Evolutionary conservation across 257 asterid species (phyloP), one percentile per base, ranked within the genome.

Genomic region (Forsythia viridissima): DNA sequence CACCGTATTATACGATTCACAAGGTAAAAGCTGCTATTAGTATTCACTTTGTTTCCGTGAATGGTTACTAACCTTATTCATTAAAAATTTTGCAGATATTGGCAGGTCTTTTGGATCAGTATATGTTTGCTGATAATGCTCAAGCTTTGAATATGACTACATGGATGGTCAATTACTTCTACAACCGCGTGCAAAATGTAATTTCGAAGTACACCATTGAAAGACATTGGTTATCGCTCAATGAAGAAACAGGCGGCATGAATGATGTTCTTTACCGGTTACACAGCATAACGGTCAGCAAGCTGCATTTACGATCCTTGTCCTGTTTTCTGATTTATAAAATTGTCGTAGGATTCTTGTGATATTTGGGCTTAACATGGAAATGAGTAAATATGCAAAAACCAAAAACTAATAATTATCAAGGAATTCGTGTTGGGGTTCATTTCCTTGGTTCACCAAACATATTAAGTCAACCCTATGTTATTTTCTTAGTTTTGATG

Each of bases 221-320:
- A 85, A 82, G 97, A 79, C 99, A 95, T 73, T 95, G 97, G 97
- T 66, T 69, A 59, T 89, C 96, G 0, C 85, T 95, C 24, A 93
- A 95, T 81, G 99, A 95, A 80, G 99, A 95, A 89, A 90, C 94
- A 2, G 99, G 99, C 48, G 99, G 99, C 85, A 95, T 95, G 99
- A 95, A 95, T 81, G 98, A 95, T 41, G 87, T 93, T 84, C 97
- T 95, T 71, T 93, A 95, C 85, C 86, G 76, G 86, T 77, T 93
- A 41, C 82, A 89, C 85, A 82, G 74, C 63, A 74, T 92, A 76
- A 91, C 99, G 85, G 99, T 95, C 75, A 36, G 92, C 82, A 55
- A 48, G 72, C 41, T 76, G 71, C 52, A 11, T 66, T 10, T 6
- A 9, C 40, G 67, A 63, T 55, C 52, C 69, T 69, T 16, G 20